A percentile compares a stretch with the other conserved stretches of the same genome.
Conservation (phyloP, 352 stramenopile genomes). For the Phytophthora melonis region DNA sequence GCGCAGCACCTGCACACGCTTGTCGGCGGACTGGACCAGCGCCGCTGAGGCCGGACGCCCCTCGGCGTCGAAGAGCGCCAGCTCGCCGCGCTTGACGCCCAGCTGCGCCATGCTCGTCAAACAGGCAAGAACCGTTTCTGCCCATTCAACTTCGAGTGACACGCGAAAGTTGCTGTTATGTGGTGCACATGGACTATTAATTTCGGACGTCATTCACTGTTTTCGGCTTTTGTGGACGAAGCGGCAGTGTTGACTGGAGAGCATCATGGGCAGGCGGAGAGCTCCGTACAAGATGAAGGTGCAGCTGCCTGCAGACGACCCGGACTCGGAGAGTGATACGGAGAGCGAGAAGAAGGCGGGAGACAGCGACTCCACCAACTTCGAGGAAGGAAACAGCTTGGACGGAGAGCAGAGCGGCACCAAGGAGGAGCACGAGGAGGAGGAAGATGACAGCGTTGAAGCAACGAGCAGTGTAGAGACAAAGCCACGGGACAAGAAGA, state of each 20-base stretch:
- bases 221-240: background rate
- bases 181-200: background rate
- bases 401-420: constrained; percentile 1
- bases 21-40: constrained; percentile 19
- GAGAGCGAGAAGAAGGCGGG: constrained; percentile 13
- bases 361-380: constrained; percentile 28
- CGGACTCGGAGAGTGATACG: constrained; percentile 43
- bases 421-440: background rate
- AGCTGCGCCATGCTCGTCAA: constrained; percentile 40
- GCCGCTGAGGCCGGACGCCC: constrained; percentile 13
- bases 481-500: constrained; percentile 1
- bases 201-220: background rate
- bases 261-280: constrained; percentile 13
- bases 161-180: background rate
- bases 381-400: constrained; percentile 5
- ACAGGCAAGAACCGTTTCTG: constrained; percentile 21
- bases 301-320: constrained; percentile 12
- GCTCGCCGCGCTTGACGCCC: constrained; percentile 68
- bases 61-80: constrained; percentile 57
- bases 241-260: background rate
- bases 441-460: background rate
- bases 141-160: constrained; percentile 1
- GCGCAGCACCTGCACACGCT: constrained; percentile 44
- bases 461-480: constrained; percentile 2
- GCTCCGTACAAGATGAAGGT: constrained; percentile 17